A percentile compares a stretch with the other conserved stretches of the same genome.
Conservation (phyloP, 768 basidiomycete genomes). For the Mycena polygramma region DNA sequence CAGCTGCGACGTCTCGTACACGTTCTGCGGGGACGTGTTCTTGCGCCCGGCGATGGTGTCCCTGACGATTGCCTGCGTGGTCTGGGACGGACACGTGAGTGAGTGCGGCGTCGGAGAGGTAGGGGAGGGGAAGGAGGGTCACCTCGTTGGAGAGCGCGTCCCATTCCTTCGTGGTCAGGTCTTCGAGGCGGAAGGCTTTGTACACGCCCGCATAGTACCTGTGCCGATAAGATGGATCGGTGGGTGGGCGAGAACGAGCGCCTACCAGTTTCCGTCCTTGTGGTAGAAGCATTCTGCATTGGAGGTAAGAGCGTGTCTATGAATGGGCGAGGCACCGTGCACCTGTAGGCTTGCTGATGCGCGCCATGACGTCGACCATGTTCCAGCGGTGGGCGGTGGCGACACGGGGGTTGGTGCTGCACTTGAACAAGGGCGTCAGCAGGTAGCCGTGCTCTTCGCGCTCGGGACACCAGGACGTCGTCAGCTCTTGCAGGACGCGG, state of each 20-base stretch:
- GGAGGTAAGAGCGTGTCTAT: background rate
- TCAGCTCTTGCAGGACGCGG: constrained; percentile 73
- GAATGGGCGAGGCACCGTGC: constrained; percentile 17
- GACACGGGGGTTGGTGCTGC: constrained; percentile 83
- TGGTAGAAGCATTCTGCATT: constrained; percentile 84
- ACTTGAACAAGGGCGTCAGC: constrained; percentile 80
- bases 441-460: constrained; percentile 88
- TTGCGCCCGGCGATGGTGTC: constrained; percentile 80
- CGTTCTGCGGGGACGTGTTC: constrained; percentile 82
- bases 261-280: constrained; percentile 77
- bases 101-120: background rate
- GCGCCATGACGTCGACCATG: constrained; percentile 70
- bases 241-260: background rate
- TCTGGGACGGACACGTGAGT: constrained; percentile 52
- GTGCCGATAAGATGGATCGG: background rate
- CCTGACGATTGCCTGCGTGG: constrained; percentile 74
- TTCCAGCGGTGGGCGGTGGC: constrained; percentile 83
- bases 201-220: constrained; percentile 86
- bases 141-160: constrained; percentile 76
- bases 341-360: constrained; percentile 77
- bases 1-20: constrained; percentile 80
- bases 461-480: constrained; percentile 84
- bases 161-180: constrained; percentile 79
- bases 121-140: constrained; percentile 18
- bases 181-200: constrained; percentile 72